Percentiles rank a stretch among this genome's conserved stretches.
These are phyloP conservation scores for Oryza longistaminata DNA, from an alignment of 176 grass and related monocot species.

Conservation along the genomic window DNA sequence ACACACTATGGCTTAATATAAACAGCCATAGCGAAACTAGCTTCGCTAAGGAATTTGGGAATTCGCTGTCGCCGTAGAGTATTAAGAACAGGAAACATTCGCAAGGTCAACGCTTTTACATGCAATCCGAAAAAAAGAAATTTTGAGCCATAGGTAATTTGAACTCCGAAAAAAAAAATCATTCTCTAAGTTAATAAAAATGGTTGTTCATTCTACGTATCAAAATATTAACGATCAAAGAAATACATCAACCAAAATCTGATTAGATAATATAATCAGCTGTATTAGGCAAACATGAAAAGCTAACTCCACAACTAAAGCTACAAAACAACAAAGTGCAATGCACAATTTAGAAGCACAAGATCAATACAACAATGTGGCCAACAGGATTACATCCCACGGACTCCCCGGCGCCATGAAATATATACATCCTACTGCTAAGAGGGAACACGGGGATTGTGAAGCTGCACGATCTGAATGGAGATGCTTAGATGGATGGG, in stretches of 20 bases:
- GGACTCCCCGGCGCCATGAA: background rate
- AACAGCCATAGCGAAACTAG: too few species aligned
- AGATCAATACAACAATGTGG: background rate
- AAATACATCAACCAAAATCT: background rate
- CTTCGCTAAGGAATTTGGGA: too few species aligned
- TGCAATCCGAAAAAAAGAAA: too few species aligned
- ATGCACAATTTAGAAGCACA: slow-evolving; percentile 4
- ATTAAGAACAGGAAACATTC: too few species aligned
- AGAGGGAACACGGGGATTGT: background rate
- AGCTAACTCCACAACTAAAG: background rate
- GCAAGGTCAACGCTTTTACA: too few species aligned
- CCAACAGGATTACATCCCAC: background rate
- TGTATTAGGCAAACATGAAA: background rate
- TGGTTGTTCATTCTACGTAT: background rate
- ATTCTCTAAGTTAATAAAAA: background rate
- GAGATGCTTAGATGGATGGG: background rate
- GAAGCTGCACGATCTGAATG: background rate
- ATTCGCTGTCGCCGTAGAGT: too few species aligned
- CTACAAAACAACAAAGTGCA: background rate
- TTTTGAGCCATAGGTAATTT: too few species aligned
- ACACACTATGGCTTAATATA: too few species aligned
- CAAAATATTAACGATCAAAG: background rate
- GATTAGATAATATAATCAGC: background rate
- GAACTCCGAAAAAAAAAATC: background rate
- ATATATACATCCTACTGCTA: slow-evolving; percentile 39